Evolutionary conservation across 495 filamentous ascomycete species (phyloP).

Genomic region (Xylaria scruposa): DNA sequence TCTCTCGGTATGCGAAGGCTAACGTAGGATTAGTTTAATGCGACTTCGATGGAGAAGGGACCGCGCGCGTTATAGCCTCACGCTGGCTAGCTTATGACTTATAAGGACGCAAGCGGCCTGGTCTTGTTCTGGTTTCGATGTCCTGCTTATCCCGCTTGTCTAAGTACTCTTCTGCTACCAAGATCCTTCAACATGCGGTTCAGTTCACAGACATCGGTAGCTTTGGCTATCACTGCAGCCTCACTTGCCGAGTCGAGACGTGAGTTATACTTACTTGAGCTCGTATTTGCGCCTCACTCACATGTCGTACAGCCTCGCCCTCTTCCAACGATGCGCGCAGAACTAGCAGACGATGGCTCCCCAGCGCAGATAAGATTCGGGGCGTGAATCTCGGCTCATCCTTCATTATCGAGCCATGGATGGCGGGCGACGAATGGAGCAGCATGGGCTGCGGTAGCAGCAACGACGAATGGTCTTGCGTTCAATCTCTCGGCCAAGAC

Average conservation of each 20-base stretch:
- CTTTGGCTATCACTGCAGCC: slow-evolving; percentile 10
- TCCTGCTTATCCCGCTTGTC: neutral
- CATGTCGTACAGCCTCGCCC: neutral
- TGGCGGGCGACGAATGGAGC: slow-evolving; percentile 56
- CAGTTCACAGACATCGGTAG: slow-evolving; percentile 6
- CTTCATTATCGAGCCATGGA: slow-evolving; percentile 68
- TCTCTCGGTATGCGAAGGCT: neutral
- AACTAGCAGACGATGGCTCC: slow-evolving; percentile 42
- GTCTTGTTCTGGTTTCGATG: neutral
- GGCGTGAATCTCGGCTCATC: slow-evolving; percentile 67
- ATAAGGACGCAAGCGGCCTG: neutral
- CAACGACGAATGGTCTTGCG: slow-evolving; percentile 65
- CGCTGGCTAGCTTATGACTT: neutral
- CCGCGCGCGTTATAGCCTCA: neutral
- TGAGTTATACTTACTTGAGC: neutral
- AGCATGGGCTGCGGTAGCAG: slow-evolving; percentile 59
- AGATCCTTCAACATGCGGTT: slow-evolving; percentile 18
- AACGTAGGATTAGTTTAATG: neutral
- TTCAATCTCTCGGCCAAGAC: slow-evolving; percentile 58
- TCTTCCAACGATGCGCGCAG: neutral
- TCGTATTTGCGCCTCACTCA: neutral
- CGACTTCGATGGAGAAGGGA: neutral
- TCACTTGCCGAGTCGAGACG: slow-evolving; percentile 23
- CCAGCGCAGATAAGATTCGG: slow-evolving; percentile 56
- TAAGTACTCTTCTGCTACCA: neutral